Evolutionary conservation across 208 protist species (phyloP).

Genomic region (Porcisia deanei): DNA sequence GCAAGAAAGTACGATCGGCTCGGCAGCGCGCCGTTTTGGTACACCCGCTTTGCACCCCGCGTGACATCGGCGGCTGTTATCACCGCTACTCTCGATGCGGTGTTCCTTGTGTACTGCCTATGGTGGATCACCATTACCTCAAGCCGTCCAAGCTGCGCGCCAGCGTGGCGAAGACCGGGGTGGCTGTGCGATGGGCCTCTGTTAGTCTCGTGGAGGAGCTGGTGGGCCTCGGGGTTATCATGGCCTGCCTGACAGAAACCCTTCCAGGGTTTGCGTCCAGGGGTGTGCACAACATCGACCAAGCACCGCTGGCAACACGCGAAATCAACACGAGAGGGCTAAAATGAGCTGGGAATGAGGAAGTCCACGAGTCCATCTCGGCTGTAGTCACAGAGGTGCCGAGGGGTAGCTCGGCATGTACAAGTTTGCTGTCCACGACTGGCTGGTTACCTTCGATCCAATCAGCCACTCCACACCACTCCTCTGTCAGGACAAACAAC

Average conservation of each 20-base stretch:
- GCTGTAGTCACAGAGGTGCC: conserved; percentile 62
- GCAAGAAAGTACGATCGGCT: conserved; percentile 53
- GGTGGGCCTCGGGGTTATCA: not conserved
- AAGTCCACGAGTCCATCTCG: conserved; percentile 62
- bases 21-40: conserved; percentile 29
- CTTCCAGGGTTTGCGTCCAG: conserved; percentile 12
- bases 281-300: conserved; percentile 16
- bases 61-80: not conserved
- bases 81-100: not conserved
- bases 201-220: not conserved
- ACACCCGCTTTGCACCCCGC: conserved; percentile 17
- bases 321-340: conserved; percentile 57
- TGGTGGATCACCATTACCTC: conserved; percentile 34
- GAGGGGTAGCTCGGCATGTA: conserved; percentile 31
- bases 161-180: conserved; percentile 56
- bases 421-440: not conserved
- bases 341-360: conserved; percentile 55
- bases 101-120: conserved; percentile 27
- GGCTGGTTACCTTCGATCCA: not conserved
- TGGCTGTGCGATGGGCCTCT: conserved; percentile 29
- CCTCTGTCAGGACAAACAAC: conserved; percentile 19
- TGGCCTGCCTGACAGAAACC: conserved; percentile 17
- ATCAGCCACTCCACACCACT: conserved; percentile 19
- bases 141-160: conserved; percentile 28
- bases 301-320: conserved; percentile 4